Conservation (phyloP, 495 filamentous ascomycete species). For the Aspergillus coremiiformis region DNA sequence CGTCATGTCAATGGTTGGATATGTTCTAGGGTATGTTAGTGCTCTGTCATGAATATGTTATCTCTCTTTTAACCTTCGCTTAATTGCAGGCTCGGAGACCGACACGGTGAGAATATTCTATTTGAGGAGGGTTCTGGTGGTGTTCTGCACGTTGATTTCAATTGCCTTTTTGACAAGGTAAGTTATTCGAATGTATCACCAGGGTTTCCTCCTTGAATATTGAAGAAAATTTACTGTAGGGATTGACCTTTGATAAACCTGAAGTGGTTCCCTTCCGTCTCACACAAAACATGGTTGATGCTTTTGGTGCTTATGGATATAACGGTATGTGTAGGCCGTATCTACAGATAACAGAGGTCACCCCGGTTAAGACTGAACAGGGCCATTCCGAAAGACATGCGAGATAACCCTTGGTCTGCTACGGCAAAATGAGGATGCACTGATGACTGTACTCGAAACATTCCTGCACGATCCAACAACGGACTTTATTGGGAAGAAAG, state of each 20-base stretch:
- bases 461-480: constrained; percentile 95
- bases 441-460: constrained; percentile 94
- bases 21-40: constrained; percentile 63
- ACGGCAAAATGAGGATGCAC: constrained; percentile 83
- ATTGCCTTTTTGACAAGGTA: constrained; percentile 96
- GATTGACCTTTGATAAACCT: constrained; percentile 88
- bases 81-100: constrained; percentile 68
- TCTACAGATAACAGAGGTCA: neutral
- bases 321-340: constrained; percentile 46
- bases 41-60: neutral
- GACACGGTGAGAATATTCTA: constrained; percentile 96
- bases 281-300: constrained; percentile 96
- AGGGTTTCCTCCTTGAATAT: neutral
- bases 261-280: constrained; percentile 96
- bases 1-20: constrained; percentile 96
- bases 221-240: constrained; percentile 30
- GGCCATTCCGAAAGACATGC: constrained; percentile 83
- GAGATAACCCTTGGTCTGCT: constrained; percentile 82
- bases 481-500: constrained; percentile 78
- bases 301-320: constrained; percentile 87
- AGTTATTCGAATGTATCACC: neutral
- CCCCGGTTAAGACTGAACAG: constrained; percentile 24
- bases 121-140: constrained; percentile 93
- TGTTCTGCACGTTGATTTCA: constrained; percentile 97
- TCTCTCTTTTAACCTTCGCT: neutral